Conservation (phyloP, 1,284 basidiomycete species). For the Leccinum pachyderme region DNA sequence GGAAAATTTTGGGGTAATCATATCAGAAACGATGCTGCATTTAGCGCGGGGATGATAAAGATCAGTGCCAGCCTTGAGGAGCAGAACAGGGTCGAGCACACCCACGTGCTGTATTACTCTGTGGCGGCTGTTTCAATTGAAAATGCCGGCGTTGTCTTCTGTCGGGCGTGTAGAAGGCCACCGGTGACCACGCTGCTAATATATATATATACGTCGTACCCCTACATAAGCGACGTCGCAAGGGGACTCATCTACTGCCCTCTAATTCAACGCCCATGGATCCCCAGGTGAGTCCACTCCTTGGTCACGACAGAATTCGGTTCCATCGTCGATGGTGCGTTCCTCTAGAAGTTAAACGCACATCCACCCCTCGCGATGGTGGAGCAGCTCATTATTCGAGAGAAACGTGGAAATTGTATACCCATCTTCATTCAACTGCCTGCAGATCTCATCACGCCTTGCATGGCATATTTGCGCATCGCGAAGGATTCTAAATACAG, state of each 20-base stretch:
- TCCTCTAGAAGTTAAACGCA: constrained; percentile 57
- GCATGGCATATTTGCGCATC: constrained; percentile 93
- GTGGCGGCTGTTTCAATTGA: not conserved
- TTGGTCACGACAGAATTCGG: not conserved
- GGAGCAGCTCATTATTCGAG: constrained; percentile 70
- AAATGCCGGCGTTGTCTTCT: too few relatives aligned
- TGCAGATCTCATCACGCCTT: constrained; percentile 95
- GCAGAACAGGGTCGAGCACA: not conserved
- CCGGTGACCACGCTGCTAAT: not conserved
- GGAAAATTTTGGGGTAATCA: constrained; percentile 80
- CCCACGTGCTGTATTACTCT: not conserved
- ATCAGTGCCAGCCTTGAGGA: not conserved
- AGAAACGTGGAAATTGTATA: constrained; percentile 86
- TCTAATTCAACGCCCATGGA: constrained; percentile 46
- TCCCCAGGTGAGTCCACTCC: constrained; percentile 47
- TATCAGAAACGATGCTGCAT: constrained; percentile 26
- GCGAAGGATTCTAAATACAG: constrained; percentile 91
- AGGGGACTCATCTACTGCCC: not conserved
- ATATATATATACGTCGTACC: not conserved
- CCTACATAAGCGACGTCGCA: constrained; percentile 10
- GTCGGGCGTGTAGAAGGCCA: not conserved
- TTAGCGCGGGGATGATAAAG: constrained; percentile 6
- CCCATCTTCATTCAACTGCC: constrained; percentile 93
- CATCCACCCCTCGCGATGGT: constrained; percentile 67
- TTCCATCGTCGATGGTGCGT: constrained; percentile 2